phyloP scores from a whole-genome alignment of 2,329 filamentous ascomycete species.

The Tolypocladium inflatum region DNA sequence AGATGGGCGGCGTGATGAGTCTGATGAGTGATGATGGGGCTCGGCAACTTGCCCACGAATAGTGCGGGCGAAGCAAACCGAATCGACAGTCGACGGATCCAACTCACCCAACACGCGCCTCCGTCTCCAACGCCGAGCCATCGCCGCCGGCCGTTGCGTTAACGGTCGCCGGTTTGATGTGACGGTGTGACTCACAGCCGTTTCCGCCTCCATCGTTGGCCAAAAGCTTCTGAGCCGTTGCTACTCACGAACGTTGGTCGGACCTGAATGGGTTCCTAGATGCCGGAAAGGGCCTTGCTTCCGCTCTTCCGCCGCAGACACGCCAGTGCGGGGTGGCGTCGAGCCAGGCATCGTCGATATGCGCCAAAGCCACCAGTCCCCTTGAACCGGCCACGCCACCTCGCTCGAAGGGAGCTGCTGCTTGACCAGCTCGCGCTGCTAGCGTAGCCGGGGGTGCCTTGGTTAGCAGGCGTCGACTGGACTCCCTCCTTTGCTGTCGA shows the following conservation, averaged over 20 bases:
- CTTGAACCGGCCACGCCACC: constrained; percentile 12
- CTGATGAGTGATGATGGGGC: neutral
- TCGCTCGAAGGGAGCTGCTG: constrained; percentile 18
- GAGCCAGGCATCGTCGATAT: neutral
- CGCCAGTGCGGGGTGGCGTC: neutral
- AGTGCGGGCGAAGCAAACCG: neutral
- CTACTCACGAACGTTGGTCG: too few relatives aligned
- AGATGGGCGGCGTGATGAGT: neutral
- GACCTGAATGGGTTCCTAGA: neutral
- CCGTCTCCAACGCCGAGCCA: too few relatives aligned
- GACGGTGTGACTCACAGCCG: too few relatives aligned
- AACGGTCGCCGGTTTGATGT: too few relatives aligned
- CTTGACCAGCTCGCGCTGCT: neutral
- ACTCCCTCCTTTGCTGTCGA: neutral
- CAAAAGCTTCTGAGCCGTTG: too few relatives aligned
- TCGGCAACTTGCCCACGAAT: neutral
- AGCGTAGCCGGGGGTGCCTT: too few relatives aligned
- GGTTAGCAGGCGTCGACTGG: too few relatives aligned
- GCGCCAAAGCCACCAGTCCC: constrained; percentile 1
- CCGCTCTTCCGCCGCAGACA: neutral
- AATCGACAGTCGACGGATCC: neutral
- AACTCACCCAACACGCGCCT: too few relatives aligned
- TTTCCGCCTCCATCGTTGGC: too few relatives aligned
- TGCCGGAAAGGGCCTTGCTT: neutral
- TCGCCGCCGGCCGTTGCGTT: too few relatives aligned